Evolutionary conservation across 306 rosid genomes (phyloP).

Genomic region (Ceratonia siliqua): DNA sequence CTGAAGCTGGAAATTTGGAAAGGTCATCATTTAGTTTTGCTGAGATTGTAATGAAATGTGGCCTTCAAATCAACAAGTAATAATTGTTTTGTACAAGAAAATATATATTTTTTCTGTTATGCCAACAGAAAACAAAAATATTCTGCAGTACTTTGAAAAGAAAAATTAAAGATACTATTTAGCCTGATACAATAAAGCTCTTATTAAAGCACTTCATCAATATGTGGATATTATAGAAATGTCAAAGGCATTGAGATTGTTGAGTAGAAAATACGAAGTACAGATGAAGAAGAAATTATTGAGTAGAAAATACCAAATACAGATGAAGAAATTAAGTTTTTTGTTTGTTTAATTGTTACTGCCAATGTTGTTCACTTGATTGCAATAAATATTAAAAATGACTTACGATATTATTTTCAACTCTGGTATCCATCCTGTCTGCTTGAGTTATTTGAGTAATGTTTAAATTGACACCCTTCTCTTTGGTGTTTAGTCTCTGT

Average conservation of each 20-base stretch:
- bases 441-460: constrained; percentile 3
- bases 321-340: not conserved
- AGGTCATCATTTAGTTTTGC: not conserved
- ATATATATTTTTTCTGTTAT: not conserved
- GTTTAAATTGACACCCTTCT: constrained; percentile 38
- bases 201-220: not conserved
- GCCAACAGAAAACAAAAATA: not conserved
- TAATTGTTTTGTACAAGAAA: not conserved
- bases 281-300: not conserved
- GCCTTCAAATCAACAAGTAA: not conserved
- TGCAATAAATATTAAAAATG: not conserved
- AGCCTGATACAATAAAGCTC: not conserved
- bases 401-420: too few relatives aligned
- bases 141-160: not conserved
- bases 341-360: not conserved
- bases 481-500: constrained; percentile 54
- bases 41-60: not conserved
- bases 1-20: not conserved
- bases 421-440: not conserved
- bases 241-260: not conserved
- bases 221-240: not conserved
- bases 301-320: not conserved
- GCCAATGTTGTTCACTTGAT: constrained; percentile 1
- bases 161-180: not conserved
- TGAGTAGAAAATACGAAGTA: not conserved